Percentiles rank a stretch among this genome's conserved stretches.
These are phyloP conservation scores for Dipodascus albidus DNA, from an alignment of 805 yeast genomes.

Conservation along the genomic window DNA sequence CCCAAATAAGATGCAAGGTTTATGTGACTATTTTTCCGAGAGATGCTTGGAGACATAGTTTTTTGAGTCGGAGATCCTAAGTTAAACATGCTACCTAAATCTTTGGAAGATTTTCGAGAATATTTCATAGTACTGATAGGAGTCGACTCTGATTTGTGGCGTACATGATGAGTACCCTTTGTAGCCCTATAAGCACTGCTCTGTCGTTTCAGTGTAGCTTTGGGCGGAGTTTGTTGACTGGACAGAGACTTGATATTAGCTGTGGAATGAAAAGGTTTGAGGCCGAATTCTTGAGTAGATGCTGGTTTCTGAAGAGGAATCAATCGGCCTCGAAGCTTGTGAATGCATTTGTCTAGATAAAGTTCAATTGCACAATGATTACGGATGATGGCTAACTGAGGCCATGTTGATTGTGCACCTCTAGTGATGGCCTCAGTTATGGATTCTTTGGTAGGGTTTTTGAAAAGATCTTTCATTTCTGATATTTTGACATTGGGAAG, in stretches of 20 bases:
- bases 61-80: not conserved
- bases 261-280: not conserved
- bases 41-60: not conserved
- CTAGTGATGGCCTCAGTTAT: conserved; percentile 56
- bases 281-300: not conserved
- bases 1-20: not conserved
- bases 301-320: conserved; percentile 5
- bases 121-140: not conserved
- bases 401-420: conserved; percentile 94
- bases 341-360: conserved; percentile 70
- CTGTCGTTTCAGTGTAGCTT: not conserved
- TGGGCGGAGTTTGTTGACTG: not conserved
- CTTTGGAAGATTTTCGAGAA: not conserved
- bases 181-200: not conserved
- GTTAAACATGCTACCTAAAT: not conserved
- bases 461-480: conserved; percentile 52
- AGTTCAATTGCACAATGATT: conserved; percentile 89
- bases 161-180: not conserved
- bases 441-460: conserved; percentile 75
- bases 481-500: conserved; percentile 56
- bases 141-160: not conserved
- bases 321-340: conserved; percentile 38
- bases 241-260: not conserved
- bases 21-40: not conserved
- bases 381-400: conserved; percentile 69